Conservation (phyloP, 257 asterid species). For the Leonotis leonurus region DNA sequence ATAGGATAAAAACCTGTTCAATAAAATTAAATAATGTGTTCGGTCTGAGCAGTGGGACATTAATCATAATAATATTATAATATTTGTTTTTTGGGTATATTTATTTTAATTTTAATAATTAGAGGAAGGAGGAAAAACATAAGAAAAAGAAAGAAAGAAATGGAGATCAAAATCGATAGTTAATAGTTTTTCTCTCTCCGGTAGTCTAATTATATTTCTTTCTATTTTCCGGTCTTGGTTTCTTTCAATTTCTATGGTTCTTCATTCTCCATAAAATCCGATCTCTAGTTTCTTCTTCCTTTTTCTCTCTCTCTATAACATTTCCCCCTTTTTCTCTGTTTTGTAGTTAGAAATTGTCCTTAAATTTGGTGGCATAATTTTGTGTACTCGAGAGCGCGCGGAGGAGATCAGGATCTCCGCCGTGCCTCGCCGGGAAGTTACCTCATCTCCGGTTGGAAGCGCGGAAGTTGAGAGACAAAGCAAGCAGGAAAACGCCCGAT, state of each 20-base stretch:
- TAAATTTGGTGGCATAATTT: neutral
- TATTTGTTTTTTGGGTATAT: no score
- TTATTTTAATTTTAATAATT: no score
- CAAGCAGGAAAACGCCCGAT: conserved; percentile 9
- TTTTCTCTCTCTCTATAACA: conserved; percentile 14
- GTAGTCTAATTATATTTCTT: neutral
- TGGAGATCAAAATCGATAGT: no score
- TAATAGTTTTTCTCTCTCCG: conserved; percentile 10
- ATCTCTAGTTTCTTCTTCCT: no score
- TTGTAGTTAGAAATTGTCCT: conserved; percentile 7
- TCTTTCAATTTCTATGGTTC: conserved; percentile 22
- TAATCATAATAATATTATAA: neutral
- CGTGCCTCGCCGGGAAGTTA: conserved; percentile 46
- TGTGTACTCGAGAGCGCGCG: conserved; percentile 15
- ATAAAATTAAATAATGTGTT: neutral
- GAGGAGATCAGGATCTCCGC: conserved; percentile 60
- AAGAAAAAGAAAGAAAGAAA: neutral
- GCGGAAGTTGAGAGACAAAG: conserved; percentile 26
- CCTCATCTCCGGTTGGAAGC: conserved; percentile 24
- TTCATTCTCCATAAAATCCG: conserved; percentile 26
- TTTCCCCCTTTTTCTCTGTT: conserved; percentile 10
- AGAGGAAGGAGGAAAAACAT: neutral
- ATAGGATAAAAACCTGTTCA: neutral
- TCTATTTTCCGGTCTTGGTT: neutral
- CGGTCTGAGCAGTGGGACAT: neutral